phyloP scores from a whole-genome alignment of 768 basidiomycete species.

The Mycena polygramma region DNA sequence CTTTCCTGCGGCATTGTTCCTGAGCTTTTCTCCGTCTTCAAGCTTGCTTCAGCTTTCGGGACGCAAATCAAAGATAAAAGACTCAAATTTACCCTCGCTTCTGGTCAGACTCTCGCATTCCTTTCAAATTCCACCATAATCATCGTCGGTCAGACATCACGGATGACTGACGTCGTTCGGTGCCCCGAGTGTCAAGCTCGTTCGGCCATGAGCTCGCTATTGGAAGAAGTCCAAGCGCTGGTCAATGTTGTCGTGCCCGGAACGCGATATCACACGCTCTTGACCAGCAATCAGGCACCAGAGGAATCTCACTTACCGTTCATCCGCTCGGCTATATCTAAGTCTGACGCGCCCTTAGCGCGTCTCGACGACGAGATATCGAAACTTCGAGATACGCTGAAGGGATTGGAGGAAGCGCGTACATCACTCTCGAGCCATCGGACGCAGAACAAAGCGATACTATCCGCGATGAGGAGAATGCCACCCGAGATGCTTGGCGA shows the following conservation, averaged over 20 bases:
- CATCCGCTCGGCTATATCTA: background rate
- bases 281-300: background rate
- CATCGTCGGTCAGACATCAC: too few relatives aligned
- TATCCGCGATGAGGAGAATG: slow-evolving; percentile 18
- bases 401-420: background rate
- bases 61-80: too few relatives aligned
- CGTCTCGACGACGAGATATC: slow-evolving; percentile 6
- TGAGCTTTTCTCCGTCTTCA: too few relatives aligned
- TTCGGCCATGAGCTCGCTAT: background rate
- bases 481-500: slow-evolving; percentile 22
- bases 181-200: too few relatives aligned
- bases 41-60: too few relatives aligned
- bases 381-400: background rate
- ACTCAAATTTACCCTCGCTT: too few relatives aligned
- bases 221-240: background rate
- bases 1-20: too few relatives aligned
- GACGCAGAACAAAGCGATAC: background rate
- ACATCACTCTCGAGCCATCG: background rate
- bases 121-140: too few relatives aligned
- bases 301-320: background rate
- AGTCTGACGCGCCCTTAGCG: background rate
- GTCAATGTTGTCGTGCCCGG: background rate
- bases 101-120: too few relatives aligned
- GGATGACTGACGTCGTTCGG: too few relatives aligned
- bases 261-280: background rate